A percentile compares a stretch with the other conserved stretches of the same genome.
These are phyloP conservation scores for Reutealis trisperma DNA, from an alignment of 345 rosid species.

Conservation along the genomic window DNA sequence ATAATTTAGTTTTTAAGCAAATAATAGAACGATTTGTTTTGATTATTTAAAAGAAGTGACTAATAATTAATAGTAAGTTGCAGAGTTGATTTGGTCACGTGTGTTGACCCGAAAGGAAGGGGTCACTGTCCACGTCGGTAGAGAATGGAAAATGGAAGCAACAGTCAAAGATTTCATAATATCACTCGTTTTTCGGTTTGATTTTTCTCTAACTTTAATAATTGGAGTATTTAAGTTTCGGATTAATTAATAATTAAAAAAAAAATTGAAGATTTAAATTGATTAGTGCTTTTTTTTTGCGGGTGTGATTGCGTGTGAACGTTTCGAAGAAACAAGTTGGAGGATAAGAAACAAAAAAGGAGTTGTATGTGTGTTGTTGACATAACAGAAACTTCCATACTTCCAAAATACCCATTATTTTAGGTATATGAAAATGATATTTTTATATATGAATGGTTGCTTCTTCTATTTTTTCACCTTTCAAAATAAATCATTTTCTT, in stretches of 20 bases:
- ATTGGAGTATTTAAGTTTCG: no score
- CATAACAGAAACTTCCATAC: slow-evolving; percentile 33
- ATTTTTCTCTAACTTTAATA: background rate
- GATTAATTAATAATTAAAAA: no score
- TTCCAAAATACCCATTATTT: no score
- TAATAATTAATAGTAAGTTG: background rate
- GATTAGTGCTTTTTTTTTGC: no score
- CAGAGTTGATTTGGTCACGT: slow-evolving; percentile 24
- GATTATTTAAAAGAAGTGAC: background rate
- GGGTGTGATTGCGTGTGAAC: slow-evolving; percentile 22
- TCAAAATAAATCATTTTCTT: no score
- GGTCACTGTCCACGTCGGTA: slow-evolving; percentile 38
- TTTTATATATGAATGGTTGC: no score
- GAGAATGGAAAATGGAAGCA: slow-evolving; percentile 13
- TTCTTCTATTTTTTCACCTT: no score
- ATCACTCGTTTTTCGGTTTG: background rate
- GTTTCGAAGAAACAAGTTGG: slow-evolving; percentile 23
- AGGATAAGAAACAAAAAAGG: slow-evolving; percentile 19
- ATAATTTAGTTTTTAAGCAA: no score
- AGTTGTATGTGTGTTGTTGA: slow-evolving; percentile 21
- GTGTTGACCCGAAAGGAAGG: slow-evolving; percentile 37
- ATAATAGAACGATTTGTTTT: no score
- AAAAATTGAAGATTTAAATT: no score
- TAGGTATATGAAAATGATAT: no score
- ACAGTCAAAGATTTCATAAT: slow-evolving; percentile 20